A percentile compares a stretch with the other conserved stretches of the same genome.
These are phyloP conservation scores for Lentinula guzmanii DNA, from an alignment of 768 basidiomycete species.

Conservation along the genomic window DNA sequence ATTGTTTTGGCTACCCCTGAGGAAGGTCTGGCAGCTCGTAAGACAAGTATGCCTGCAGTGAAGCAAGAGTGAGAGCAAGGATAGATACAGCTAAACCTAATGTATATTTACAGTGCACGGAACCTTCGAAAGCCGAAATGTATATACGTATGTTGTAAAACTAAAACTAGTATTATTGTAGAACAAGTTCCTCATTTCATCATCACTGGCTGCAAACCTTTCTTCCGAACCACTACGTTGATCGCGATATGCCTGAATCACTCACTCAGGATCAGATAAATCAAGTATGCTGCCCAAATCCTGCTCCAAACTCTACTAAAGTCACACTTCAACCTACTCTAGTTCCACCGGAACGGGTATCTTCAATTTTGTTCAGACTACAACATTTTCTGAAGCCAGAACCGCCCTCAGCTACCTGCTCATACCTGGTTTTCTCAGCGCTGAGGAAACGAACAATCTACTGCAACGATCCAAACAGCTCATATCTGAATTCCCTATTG, in stretches of 20 bases:
- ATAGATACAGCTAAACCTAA: no score
- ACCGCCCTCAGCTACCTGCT: constrained; percentile 60
- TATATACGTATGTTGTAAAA: not conserved
- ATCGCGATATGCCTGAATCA: constrained; percentile 31
- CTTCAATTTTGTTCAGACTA: constrained; percentile 9
- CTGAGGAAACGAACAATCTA: constrained; percentile 54
- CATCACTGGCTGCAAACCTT: no score
- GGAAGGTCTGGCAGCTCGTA: constrained; percentile 29
- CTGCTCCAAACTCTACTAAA: not conserved
- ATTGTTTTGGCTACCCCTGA: constrained; percentile 36
- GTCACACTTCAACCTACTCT: not conserved
- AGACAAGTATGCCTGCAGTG: constrained; percentile 12
- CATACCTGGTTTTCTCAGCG: constrained; percentile 63
- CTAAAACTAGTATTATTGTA: not conserved
- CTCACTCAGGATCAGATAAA: constrained; percentile 53
- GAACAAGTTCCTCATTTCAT: no score
- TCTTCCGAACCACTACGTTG: no score
- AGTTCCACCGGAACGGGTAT: constrained; percentile 61
- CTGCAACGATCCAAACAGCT: constrained; percentile 68
- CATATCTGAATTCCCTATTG: constrained; percentile 70
- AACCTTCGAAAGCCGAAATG: not conserved
- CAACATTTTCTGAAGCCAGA: not conserved
- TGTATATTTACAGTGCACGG: not conserved
- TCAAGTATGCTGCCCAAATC: constrained; percentile 32
- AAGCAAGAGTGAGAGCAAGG: not conserved